phyloP scores from a whole-genome alignment of 2,329 filamentous ascomycete species.

The Cordyceps tenuipes region DNA sequence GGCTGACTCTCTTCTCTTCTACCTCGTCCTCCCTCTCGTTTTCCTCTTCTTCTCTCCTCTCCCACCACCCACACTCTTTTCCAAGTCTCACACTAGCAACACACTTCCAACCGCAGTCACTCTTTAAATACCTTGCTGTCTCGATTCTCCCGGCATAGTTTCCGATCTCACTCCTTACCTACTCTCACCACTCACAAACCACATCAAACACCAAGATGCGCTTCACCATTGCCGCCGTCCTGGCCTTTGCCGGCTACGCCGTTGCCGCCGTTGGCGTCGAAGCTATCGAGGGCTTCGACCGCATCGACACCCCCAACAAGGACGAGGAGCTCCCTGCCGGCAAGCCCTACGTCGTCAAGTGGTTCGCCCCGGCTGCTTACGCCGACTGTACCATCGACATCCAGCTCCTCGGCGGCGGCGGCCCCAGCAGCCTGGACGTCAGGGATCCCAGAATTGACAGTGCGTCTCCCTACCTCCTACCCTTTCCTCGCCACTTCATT shows the following conservation, averaged over 20 bases:
- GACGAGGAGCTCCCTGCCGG: conserved; percentile 40
- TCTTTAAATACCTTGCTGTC: neutral
- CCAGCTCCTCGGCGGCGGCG: conserved; percentile 44
- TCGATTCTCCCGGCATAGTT: neutral
- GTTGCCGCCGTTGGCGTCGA: conserved; percentile 13
- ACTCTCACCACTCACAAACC: neutral
- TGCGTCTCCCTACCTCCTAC: conserved; percentile 29
- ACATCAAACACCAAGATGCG: conserved; percentile 1
- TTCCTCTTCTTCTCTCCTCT: neutral
- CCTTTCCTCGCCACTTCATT: neutral
- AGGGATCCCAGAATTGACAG: conserved; percentile 36
- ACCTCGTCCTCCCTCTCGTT: neutral
- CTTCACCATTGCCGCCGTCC: conserved; percentile 5
- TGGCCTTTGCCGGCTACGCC: conserved; percentile 21
- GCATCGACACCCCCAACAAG: conserved; percentile 38
- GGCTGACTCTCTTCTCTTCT: neutral
- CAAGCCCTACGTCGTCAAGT: conserved; percentile 40
- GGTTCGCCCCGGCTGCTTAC: conserved; percentile 36
- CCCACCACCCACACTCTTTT: neutral
- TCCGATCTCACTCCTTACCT: neutral
- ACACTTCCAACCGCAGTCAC: conserved; percentile 3
- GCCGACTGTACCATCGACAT: conserved; percentile 40
- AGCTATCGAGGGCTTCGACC: conserved; percentile 48
- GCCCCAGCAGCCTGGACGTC: conserved; percentile 33
- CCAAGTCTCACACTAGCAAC: neutral